Base-by-base conservation (phyloP, 257 asterid species). In the Solanum sparsipilum region DNA sequence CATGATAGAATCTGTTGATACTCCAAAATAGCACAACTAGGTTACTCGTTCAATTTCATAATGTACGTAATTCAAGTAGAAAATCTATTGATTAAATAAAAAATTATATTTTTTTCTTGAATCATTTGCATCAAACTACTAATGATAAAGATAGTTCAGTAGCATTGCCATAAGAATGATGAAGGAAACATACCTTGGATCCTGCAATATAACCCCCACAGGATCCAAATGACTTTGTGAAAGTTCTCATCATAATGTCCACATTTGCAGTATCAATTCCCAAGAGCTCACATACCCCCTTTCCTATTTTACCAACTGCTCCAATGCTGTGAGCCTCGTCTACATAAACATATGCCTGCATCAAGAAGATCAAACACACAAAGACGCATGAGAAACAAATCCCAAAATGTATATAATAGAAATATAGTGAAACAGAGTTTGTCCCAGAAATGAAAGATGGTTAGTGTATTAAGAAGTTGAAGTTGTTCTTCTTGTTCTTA, bases 311-410 rank as follows among this genome's bases (percentile, higher is more conserved):
- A 35, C 99, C 99, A 89, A 97, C 91, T 81, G 99, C 99, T 58
- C 99, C 99, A 89, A 97, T 96, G 94, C 98, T 97, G 91, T 97
- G 99, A 79, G 99, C 99, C 95, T 97, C 99, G 87, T 97, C 99
- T 89, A 97, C 92, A 92, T 97, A 97, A 85, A 95, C 87, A 88
- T 93, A 97, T 83, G 95, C 98, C 99, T 97, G 92, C 63, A 65
- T 56, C 32, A 85, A 82, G 52, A 70, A 83, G 34, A 89, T 31
- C 21, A 31, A 10, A 48, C 63, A 72, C 7, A 81, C 74, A 68
- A 83, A 88, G 13, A 81, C 58, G 70, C 72, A 52, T 83, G 68
- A 15, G 68, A 12, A 72, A 32, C 78, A 71, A 31, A 21, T 32
- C 3, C n/a, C n/a, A 1, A 71, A 31, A 71, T 36, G n/a, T 71